Base-by-base conservation (phyloP, 352 stramenopile genomes). In the Globisporangium viniferum region DNA sequence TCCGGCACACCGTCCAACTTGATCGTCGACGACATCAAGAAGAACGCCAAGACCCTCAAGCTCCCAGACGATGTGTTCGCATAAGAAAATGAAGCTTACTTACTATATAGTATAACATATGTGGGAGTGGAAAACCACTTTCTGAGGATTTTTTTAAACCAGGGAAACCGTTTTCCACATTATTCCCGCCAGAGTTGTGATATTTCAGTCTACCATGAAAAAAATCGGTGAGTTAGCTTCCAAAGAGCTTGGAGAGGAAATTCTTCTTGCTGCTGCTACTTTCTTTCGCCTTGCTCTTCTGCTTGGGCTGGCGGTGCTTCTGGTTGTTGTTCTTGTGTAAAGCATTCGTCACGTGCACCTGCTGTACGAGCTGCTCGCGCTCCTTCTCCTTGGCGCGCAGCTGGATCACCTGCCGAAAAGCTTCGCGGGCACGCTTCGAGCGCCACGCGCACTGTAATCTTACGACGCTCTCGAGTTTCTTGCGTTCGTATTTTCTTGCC, bases 391-490 rank as follows among this genome's bases (percentile, higher is more conserved):
- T 92, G 0, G 73, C 73, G 33, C 84, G 80, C 20, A 94, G 66
- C 48, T 77, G 44, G 51, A 94, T 56, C 59, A 93, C 74, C 33
- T 81, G 79, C 0, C 74, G 82, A 22, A 93, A 90, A 8, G 79
- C 73, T 27, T 84, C 73, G 0, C 84, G 73, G 12, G 86, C 86
- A 1, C 84, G 80, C 64, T 90, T 91, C 36, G 73, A 86, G 10
- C 86, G 80, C 80, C 81, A 94, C 4, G 86, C 86, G 53, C 86
- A 93, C 80, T 94, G 86, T 5, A 94, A 73, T 22, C 73, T 76
- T n/a, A 94, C 61, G 57, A 84, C 75, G 55, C 80, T 88, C 29
- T 65, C 66, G 4, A 92, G 70, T 57, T 82, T 78, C 62, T 82
- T 90, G 15, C 33, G 61, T 15, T 86, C 73, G 59, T 86, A 82